These are phyloP conservation scores for Trichoderma reesei DNA, from an alignment of 495 filamentous ascomycete genomes.

Conservation along the genomic window DNA sequence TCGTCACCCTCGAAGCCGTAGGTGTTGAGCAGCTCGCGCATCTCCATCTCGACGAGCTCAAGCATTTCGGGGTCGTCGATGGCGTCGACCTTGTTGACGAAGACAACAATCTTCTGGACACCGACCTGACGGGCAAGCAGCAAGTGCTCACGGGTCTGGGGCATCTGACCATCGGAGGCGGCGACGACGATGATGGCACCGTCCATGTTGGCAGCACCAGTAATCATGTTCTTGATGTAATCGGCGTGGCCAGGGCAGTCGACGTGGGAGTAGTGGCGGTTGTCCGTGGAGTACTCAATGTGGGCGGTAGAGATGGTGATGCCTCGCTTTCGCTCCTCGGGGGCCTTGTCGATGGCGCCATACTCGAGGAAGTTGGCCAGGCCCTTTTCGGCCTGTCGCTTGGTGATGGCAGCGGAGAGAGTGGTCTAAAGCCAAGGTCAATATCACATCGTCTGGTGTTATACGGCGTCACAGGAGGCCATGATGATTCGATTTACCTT, in stretches of 20 bases:
- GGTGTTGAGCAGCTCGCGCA: conserved; percentile 84
- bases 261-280: conserved; percentile 95
- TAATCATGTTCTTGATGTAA: conserved; percentile 99
- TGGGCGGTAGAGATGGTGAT: conserved; percentile 98
- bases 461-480: neutral
- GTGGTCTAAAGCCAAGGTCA: conserved; percentile 57
- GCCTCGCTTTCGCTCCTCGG: conserved; percentile 98
- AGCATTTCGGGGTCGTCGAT: conserved; percentile 98
- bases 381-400: conserved; percentile 89
- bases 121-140: conserved; percentile 95
- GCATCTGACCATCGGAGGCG: conserved; percentile 98
- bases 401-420: conserved; percentile 95
- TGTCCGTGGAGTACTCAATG: conserved; percentile 91
- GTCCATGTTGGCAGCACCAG: conserved; percentile 94
- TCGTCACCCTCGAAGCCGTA: conserved; percentile 98
- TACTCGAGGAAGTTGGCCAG: conserved; percentile 91
- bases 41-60: conserved; percentile 99
- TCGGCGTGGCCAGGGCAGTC: conserved; percentile 99
- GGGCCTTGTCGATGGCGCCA: conserved; percentile 95
- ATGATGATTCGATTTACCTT: conserved; percentile 50
- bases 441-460: neutral
- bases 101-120: conserved; percentile 94
- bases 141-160: conserved; percentile 96
- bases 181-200: conserved; percentile 98
- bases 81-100: conserved; percentile 98